Base-by-base conservation (phyloP, 345 rosid species). In the Arabis hirsuta region DNA sequence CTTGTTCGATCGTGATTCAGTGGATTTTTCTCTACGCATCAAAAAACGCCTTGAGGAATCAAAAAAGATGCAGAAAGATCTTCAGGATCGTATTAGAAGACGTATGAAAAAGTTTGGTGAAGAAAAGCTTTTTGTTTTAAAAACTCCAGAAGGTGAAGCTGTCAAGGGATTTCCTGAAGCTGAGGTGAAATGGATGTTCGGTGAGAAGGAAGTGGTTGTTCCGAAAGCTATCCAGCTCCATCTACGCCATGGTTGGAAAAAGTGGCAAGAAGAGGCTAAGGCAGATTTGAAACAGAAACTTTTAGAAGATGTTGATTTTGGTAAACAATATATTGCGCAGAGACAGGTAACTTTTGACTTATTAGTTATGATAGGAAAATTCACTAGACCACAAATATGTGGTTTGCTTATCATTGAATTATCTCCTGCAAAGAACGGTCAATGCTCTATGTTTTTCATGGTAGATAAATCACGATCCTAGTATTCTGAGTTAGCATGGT, bases 131-230 rank as follows among this genome's bases (percentile, higher is more conserved):
- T 87, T 80, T 73, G 77, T 92, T 66, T 73, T 82, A 61, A 82
- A 84, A 76, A 84, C 90, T 56, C 90, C 96, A n/a, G 82, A 77
- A 77, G 82, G 81, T 70, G 96, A 92, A 80, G 84, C 79, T 73
- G 84, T 90, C 76, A 92, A 88, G 82, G 98, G 98, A 34, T 92
- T 81, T 83, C 98, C 98, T 31, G 96, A 85, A 74, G 82, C 82
- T 72, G 91, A 92, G 82, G 50, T 87, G 84, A 92, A 90, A 80
- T 90, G 98, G 98, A 88, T 87, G 91, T 92, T 92, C 73, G 96
- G 95, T 79, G 85, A 85, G 70, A 90, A 83, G 82, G 92, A 88
- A 79, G 87, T 90, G 66, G 84, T 92, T 74, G 90, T 88, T 81
- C 96, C 96, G 22, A 90, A 88, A 84, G 98, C 98, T 45, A 75